phyloP scores from a whole-genome alignment of 768 basidiomycete species.

The Mycena latifolia region DNA sequence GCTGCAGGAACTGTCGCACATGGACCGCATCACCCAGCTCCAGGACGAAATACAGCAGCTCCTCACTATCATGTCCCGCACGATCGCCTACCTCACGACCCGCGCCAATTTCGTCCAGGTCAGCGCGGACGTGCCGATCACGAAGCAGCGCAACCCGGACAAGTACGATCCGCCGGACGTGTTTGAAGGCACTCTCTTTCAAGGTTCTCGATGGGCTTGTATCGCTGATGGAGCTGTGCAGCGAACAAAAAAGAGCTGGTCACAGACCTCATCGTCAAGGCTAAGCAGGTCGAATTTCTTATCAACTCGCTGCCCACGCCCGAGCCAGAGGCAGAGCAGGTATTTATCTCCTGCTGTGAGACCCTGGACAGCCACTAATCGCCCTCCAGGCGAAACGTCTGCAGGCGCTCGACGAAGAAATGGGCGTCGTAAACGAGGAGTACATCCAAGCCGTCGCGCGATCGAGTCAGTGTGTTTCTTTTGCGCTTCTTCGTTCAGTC shows the following conservation, averaged over 20 bases:
- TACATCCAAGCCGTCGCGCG: slow-evolving; percentile 79
- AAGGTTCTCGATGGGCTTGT: too few relatives aligned
- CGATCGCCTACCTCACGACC: slow-evolving; percentile 82
- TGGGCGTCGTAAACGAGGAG: slow-evolving; percentile 80
- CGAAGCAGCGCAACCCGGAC: slow-evolving; percentile 80
- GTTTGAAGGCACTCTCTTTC: slow-evolving; percentile 69
- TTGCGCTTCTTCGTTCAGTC: too few relatives aligned
- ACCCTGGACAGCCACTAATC: too few relatives aligned
- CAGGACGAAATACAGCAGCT: slow-evolving; percentile 96
- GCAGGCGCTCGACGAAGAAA: slow-evolving; percentile 74
- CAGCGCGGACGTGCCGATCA: slow-evolving; percentile 82
- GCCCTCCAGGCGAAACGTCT: slow-evolving; percentile 71
- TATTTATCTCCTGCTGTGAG: slow-evolving; percentile 39
- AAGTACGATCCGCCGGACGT: slow-evolving; percentile 79
- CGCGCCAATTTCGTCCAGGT: slow-evolving; percentile 84
- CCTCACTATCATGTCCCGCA: slow-evolving; percentile 89
- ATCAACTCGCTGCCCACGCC: slow-evolving; percentile 74
- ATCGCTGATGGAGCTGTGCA: slow-evolving; percentile 45
- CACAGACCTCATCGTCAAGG: slow-evolving; percentile 70
- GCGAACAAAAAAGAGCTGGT: slow-evolving; percentile 91
- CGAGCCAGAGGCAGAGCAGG: slow-evolving; percentile 85
- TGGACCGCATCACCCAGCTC: slow-evolving; percentile 96
- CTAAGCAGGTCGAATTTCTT: background rate
- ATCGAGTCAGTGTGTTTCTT: slow-evolving; percentile 73
- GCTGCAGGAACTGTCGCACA: slow-evolving; percentile 93